Conservation (phyloP, 306 rosid species). For the Vigna unguiculata region DNA sequence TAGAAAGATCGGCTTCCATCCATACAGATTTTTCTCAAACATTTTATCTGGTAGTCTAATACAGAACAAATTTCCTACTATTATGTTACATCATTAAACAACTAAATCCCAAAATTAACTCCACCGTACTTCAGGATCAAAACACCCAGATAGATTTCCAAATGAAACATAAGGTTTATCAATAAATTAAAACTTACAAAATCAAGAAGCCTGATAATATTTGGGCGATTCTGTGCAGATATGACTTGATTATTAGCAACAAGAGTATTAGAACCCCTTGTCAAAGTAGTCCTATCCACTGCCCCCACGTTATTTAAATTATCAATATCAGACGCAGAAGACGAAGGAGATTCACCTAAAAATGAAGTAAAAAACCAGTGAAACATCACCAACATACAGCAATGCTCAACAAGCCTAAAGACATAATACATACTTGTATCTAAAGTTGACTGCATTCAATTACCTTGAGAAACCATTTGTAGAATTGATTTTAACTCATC, state of each 20-base stretch:
- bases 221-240: slow-evolving; percentile 52
- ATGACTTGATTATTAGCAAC: slow-evolving; percentile 56
- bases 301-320: slow-evolving; percentile 57
- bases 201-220: slow-evolving; percentile 61
- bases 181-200: slow-evolving; percentile 57
- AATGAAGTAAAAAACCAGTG: slow-evolving; percentile 23
- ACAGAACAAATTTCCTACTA: slow-evolving; percentile 26
- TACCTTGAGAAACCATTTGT: slow-evolving; percentile 72
- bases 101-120: slow-evolving; percentile 14
- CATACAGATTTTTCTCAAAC: slow-evolving; percentile 6
- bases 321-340: slow-evolving; percentile 73
- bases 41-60: slow-evolving; percentile 6
- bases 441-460: slow-evolving; percentile 32
- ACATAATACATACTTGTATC: slow-evolving; percentile 5
- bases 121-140: slow-evolving; percentile 39
- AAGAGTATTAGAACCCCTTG: slow-evolving; percentile 46
- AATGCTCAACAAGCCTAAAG: slow-evolving; percentile 26
- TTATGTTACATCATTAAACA: neutral
- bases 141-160: slow-evolving; percentile 30
- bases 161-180: slow-evolving; percentile 6
- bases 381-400: slow-evolving; percentile 32
- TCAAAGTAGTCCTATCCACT: slow-evolving; percentile 49
- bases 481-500: slow-evolving; percentile 64
- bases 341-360: slow-evolving; percentile 71
- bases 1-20: slow-evolving; percentile 11